Percentiles rank a stretch among this genome's conserved stretches.
phyloP scores from a whole-genome alignment of 2,329 filamentous ascomycete genomes.

The Aureobasidium subglaciale region DNA sequence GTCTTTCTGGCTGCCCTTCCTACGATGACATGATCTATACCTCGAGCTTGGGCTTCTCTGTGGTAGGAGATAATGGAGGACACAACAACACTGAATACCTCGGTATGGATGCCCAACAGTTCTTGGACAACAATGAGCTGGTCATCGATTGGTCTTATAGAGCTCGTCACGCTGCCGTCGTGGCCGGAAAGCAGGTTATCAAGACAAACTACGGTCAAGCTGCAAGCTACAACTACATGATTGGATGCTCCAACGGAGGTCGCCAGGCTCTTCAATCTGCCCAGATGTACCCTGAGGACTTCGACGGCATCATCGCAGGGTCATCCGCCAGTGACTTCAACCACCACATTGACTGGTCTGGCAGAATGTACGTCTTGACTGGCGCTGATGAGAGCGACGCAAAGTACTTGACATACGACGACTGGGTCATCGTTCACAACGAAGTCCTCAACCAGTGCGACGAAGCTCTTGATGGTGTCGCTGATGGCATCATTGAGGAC shows the following conservation, averaged over 20 bases:
- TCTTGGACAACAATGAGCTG: constrained; percentile 25
- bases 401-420: constrained; percentile 33
- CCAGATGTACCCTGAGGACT: constrained; percentile 49
- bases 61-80: constrained; percentile 29
- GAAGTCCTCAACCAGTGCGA: constrained; percentile 46
- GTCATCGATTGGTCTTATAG: constrained; percentile 29
- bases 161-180: constrained; percentile 26
- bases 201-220: constrained; percentile 33
- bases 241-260: constrained; percentile 54
- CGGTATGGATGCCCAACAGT: constrained; percentile 23
- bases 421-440: constrained; percentile 38
- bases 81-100: constrained; percentile 15
- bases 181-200: constrained; percentile 28
- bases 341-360: constrained; percentile 39
- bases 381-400: constrained; percentile 33
- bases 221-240: constrained; percentile 44
- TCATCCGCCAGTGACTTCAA: constrained; percentile 39
- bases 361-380: constrained; percentile 36
- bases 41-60: constrained; percentile 27
- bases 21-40: constrained; percentile 29
- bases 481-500: constrained; percentile 44
- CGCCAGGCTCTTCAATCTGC: constrained; percentile 51
- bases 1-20: constrained; percentile 28
- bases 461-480: constrained; percentile 39
- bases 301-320: constrained; percentile 49